A percentile compares a stretch with the other conserved stretches of the same genome.
Conservation (phyloP, 2,329 filamentous ascomycete genomes). For the Colletotrichum cordylinicola region DNA sequence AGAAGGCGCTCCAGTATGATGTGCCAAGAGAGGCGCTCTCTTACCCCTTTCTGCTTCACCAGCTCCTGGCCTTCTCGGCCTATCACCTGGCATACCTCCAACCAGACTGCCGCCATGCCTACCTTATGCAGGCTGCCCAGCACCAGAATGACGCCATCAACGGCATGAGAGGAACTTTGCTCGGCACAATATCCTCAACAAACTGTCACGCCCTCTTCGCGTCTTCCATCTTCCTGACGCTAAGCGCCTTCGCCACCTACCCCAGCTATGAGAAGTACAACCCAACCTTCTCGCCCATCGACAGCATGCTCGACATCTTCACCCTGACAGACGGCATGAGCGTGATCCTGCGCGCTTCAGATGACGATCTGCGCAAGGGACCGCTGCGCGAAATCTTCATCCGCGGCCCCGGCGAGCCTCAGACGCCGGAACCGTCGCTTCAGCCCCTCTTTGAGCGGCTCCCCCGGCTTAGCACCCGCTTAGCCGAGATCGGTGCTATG, state of each 20-base stretch:
- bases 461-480: neutral
- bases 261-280: conserved; percentile 21
- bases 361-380: conserved; percentile 26
- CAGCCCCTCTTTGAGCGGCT: conserved; percentile 5
- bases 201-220: conserved; percentile 39
- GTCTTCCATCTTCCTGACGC: conserved; percentile 35
- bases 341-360: conserved; percentile 32
- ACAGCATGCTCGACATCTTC: conserved; percentile 38
- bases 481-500: neutral
- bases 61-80: conserved; percentile 36
- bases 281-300: conserved; percentile 27
- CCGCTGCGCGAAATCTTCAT: conserved; percentile 27
- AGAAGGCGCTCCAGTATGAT: conserved; percentile 29
- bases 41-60: conserved; percentile 35
- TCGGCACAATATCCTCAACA: conserved; percentile 29
- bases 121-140: conserved; percentile 34
- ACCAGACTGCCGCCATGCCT: conserved; percentile 28
- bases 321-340: conserved; percentile 35
- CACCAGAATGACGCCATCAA: conserved; percentile 38
- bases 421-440: conserved; percentile 2
- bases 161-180: conserved; percentile 30
- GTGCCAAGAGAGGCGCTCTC: conserved; percentile 31
- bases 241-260: conserved; percentile 37
- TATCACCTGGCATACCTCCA: conserved; percentile 34
- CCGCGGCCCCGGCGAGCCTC: neutral